These are phyloP conservation scores for Thymus mandschuricus DNA, from an alignment of 257 asterid species.

Conservation along the genomic window DNA sequence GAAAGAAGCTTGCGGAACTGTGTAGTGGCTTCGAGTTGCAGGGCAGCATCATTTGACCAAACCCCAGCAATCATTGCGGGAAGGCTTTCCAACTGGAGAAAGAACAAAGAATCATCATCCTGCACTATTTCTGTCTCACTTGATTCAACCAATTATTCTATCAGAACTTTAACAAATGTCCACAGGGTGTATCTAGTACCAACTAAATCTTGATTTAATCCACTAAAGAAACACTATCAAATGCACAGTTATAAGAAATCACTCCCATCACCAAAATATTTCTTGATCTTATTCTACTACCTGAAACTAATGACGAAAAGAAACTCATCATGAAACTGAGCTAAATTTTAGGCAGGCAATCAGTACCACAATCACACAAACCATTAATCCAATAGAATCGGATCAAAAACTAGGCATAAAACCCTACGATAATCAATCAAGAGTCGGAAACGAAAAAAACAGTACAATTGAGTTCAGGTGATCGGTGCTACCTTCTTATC, in stretches of 20 bases:
- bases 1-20: constrained; percentile 94
- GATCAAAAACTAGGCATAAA: constrained; percentile 26
- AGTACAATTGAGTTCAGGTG: not conserved
- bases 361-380: constrained; percentile 7
- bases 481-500: constrained; percentile 65
- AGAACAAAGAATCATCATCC: not conserved
- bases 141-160: not conserved
- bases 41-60: constrained; percentile 65
- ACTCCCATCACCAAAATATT: not conserved
- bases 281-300: not conserved
- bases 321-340: not conserved
- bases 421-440: constrained; percentile 3
- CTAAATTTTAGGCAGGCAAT: not conserved
- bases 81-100: constrained; percentile 75
- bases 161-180: not conserved
- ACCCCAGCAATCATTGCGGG: constrained; percentile 78
- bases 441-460: not conserved
- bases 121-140: not conserved
- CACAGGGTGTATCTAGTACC: not conserved
- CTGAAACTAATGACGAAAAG: not conserved
- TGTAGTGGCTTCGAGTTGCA: constrained; percentile 84
- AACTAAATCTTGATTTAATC: not conserved
- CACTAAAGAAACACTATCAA: no score
- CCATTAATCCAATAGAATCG: constrained; percentile 26
- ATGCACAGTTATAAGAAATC: not conserved